A percentile compares a stretch with the other conserved stretches of the same genome.
These are phyloP conservation scores for Tulasnella sp. DNA, from an alignment of 768 basidiomycete species.

Conservation along the genomic window DNA sequence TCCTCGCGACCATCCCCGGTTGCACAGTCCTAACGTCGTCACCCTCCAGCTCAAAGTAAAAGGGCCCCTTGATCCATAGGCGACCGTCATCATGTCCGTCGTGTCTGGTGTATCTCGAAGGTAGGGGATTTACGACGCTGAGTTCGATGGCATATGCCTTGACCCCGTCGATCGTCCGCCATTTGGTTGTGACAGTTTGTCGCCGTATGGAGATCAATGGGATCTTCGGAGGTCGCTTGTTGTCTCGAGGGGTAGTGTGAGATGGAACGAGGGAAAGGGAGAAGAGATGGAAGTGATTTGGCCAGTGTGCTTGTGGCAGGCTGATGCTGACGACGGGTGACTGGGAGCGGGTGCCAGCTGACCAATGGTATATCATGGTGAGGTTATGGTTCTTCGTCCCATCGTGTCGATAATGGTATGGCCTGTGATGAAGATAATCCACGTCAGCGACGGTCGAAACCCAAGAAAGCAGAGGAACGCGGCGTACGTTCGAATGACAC, in stretches of 20 bases:
- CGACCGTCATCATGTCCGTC: constrained; percentile 28
- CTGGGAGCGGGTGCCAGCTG: constrained; percentile 42
- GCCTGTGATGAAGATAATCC: constrained; percentile 28
- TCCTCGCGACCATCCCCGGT: constrained; percentile 47
- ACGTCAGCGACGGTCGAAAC: not conserved
- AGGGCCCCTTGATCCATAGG: constrained; percentile 29
- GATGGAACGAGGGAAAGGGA: constrained; percentile 33
- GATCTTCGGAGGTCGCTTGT: not conserved
- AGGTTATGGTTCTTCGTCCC: constrained; percentile 37
- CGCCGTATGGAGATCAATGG: constrained; percentile 28
- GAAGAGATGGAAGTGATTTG: constrained; percentile 47
- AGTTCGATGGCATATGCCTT: constrained; percentile 49
- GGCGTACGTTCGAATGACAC: constrained; percentile 38
- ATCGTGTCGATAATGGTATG: constrained; percentile 36
- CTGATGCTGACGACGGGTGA: constrained; percentile 52
- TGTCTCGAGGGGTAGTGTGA: constrained; percentile 20
- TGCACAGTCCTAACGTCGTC: constrained; percentile 49
- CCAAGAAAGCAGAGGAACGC: not conserved
- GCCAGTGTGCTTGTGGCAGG: constrained; percentile 45
- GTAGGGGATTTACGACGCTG: constrained; percentile 56
- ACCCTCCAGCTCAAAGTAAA: not conserved
- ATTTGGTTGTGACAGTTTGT: constrained; percentile 32
- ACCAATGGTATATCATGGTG: constrained; percentile 39
- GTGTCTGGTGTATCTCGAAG: constrained; percentile 39
- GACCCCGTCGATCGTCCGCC: constrained; percentile 32